Evolutionary conservation across 257 asterid genomes (phyloP).

Genomic region (Lycium barbarum): DNA sequence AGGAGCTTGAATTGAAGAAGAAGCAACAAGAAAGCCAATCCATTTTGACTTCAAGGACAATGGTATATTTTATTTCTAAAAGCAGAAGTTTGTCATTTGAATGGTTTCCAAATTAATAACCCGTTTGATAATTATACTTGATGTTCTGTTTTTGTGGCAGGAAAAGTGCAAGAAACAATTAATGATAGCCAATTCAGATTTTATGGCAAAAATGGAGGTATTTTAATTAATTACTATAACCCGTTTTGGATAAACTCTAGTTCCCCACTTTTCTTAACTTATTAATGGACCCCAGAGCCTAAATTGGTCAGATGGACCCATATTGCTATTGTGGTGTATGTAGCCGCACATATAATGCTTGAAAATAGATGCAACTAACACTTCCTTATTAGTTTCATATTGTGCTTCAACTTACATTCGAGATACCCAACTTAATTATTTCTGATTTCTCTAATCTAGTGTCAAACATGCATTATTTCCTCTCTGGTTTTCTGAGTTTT

Average conservation of each 20-base stretch:
- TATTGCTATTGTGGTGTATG: neutral
- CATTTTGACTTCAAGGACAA: conserved; percentile 32
- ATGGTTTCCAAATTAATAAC: conserved; percentile 33
- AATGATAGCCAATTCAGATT: conserved; percentile 56
- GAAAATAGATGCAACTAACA: neutral
- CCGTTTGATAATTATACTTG: conserved; percentile 23
- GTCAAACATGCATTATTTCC: neutral
- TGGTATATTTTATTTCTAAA: neutral
- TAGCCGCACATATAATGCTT: neutral
- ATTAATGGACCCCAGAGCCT: neutral
- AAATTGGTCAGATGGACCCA: neutral
- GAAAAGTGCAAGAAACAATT: conserved; percentile 68
- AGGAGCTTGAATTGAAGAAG: conserved; percentile 47
- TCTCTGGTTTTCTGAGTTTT: neutral
- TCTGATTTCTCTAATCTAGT: neutral
- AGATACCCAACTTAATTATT: neutral
- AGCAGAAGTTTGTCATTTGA: conserved; percentile 42
- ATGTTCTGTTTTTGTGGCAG: conserved; percentile 50
- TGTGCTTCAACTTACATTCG: neutral
- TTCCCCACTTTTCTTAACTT: neutral
- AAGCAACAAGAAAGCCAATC: conserved; percentile 53
- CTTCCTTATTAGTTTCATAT: neutral
- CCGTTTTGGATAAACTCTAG: neutral
- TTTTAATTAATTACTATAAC: neutral
- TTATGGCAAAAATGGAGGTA: conserved; percentile 82